Conservation (phyloP, 345 rosid species). For the Pistacia vera region DNA sequence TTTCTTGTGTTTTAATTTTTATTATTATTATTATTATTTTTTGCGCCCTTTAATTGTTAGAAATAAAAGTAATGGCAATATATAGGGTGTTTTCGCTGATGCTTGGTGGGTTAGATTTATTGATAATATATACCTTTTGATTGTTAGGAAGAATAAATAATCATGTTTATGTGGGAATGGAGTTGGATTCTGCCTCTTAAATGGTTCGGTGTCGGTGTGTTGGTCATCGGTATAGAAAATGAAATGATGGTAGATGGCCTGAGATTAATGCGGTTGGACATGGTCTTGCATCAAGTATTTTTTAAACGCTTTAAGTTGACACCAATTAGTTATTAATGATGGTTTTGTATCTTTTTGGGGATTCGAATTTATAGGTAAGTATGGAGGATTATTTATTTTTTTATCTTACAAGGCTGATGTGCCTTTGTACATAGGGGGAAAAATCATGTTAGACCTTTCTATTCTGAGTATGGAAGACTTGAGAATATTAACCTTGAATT, state of each 20-base stretch:
- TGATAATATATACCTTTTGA: background rate
- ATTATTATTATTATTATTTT: no score
- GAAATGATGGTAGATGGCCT: background rate
- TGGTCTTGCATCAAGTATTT: background rate
- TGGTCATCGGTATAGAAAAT: background rate
- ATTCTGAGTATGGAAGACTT: no score
- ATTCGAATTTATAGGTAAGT: background rate
- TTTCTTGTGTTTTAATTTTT: background rate
- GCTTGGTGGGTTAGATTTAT: background rate
- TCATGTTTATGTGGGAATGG: background rate
- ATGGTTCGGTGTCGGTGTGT: background rate
- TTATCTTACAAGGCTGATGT: background rate
- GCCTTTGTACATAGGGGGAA: background rate
- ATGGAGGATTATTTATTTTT: no score
- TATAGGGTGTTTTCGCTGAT: background rate
- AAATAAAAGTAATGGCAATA: background rate
- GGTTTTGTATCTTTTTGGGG: background rate
- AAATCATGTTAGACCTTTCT: background rate
- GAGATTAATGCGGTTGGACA: background rate
- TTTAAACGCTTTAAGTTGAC: background rate
- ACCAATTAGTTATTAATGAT: background rate
- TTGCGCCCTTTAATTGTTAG: background rate
- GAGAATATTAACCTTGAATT: no score
- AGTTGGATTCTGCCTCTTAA: background rate
- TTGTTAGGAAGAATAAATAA: background rate